Evolutionary conservation across 306 rosid species (phyloP).

Genomic region (Lathyrus aphaca): DNA sequence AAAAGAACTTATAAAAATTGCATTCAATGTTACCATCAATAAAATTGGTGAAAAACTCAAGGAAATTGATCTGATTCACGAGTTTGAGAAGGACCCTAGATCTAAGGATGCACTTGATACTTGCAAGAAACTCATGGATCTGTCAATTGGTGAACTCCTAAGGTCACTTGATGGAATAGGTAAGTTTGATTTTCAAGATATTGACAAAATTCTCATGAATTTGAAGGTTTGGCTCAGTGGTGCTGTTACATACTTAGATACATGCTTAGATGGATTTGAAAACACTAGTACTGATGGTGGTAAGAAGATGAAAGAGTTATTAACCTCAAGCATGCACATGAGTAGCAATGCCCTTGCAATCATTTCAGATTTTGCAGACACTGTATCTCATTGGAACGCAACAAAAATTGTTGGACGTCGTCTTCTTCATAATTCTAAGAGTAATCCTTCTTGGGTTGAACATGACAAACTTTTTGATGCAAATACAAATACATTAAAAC

Average conservation of each 20-base stretch:
- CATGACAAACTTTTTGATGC: background rate
- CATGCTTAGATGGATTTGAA: conserved; percentile 73
- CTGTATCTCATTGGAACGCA: conserved; percentile 33
- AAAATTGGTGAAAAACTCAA: conserved; percentile 33
- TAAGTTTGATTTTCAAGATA: conserved; percentile 20
- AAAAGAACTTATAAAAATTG: conserved; percentile 39
- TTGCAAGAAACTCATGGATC: conserved; percentile 62
- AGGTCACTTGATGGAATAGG: conserved; percentile 47
- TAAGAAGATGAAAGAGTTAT: conserved; percentile 49
- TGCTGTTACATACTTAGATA: conserved; percentile 70
- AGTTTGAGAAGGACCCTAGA: conserved; percentile 64
- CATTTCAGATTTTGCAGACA: conserved; percentile 43
- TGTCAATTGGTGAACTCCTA: conserved; percentile 49
- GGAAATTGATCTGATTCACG: conserved; percentile 40
- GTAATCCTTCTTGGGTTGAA: conserved; percentile 35
- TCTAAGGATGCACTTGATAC: conserved; percentile 62
- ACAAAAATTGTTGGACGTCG: conserved; percentile 15
- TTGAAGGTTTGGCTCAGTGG: conserved; percentile 75
- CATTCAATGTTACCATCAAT: conserved; percentile 47
- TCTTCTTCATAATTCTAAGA: conserved; percentile 29
- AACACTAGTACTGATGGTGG: conserved; percentile 51
- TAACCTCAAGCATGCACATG: conserved; percentile 52
- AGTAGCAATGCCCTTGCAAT: conserved; percentile 69
- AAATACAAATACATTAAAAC: background rate
- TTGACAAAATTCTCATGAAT: conserved; percentile 48